Evolutionary conservation across 768 basidiomycete species (phyloP).

Genomic region (Daedaleopsis nitida): DNA sequence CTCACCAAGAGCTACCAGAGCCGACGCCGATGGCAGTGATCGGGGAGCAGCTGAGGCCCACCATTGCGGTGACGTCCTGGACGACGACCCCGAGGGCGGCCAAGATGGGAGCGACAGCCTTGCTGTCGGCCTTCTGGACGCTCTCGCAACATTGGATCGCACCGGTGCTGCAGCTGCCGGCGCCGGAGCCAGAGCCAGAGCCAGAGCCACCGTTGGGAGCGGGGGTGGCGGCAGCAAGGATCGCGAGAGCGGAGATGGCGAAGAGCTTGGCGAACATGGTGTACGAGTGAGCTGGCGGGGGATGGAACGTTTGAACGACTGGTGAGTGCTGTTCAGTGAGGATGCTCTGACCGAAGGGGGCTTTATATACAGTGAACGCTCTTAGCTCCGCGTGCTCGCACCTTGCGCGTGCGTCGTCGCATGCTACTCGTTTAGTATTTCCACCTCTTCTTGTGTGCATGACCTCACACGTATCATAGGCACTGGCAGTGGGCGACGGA

Average conservation of each 20-base stretch:
- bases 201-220: background rate
- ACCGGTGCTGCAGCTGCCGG: background rate
- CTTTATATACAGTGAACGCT: background rate
- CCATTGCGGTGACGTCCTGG: background rate
- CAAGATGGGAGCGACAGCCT: background rate
- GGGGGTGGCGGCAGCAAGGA: slow-evolving; percentile 12
- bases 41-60: slow-evolving; percentile 1
- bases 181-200: background rate
- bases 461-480: no score
- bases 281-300: background rate
- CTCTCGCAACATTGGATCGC: background rate
- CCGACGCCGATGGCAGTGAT: slow-evolving; percentile 3
- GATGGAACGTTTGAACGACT: background rate
- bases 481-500: no score
- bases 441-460: no score
- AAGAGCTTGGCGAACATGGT: slow-evolving; percentile 3
- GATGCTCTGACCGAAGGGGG: background rate
- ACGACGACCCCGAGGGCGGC: background rate
- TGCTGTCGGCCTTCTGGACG: background rate
- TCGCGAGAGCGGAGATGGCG: background rate
- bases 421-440: background rate
- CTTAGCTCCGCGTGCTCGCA: no score
- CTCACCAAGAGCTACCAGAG: background rate
- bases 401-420: no score
- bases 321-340: background rate